Evolutionary conservation across 495 filamentous ascomycete species (phyloP).

Genomic region (Delitschia confertaspora): DNA sequence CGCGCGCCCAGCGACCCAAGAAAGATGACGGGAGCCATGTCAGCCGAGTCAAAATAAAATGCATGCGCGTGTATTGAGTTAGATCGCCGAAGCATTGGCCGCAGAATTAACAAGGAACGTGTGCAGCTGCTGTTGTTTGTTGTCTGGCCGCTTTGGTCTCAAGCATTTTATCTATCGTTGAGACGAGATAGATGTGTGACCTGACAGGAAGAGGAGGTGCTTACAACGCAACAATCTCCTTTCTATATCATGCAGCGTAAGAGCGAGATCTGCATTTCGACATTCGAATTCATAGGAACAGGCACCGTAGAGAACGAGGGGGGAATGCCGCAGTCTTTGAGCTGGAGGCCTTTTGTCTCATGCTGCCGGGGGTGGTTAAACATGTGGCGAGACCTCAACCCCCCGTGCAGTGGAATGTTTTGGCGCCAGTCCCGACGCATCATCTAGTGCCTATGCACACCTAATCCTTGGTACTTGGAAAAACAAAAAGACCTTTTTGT

Average conservation of each 20-base stretch:
- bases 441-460: constrained; percentile 7
- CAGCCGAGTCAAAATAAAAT: constrained; percentile 1
- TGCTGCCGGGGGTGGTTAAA: constrained; percentile 4
- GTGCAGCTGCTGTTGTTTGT: constrained; percentile 1
- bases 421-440: constrained; percentile 26
- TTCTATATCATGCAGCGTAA: no score
- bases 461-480: constrained; percentile 18
- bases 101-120: constrained; percentile 4
- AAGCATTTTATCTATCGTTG: no score
- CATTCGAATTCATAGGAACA: no score
- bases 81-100: constrained; percentile 19
- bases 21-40: constrained; percentile 6
- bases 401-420: constrained; percentile 20
- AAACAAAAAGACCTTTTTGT: constrained; percentile 14
- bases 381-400: constrained; percentile 21
- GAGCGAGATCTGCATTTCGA: no score
- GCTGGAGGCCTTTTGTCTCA: constrained; percentile 16
- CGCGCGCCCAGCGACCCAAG: constrained; percentile 13
- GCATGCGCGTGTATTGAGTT: constrained; percentile 10
- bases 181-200: no score
- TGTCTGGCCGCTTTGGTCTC: no score
- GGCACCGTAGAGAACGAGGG: background rate
- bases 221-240: no score
- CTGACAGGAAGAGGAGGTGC: no score
- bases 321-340: background rate